A percentile compares a stretch with the other conserved stretches of the same genome.
These are phyloP conservation scores for Hibiscus mutabilis DNA, from an alignment of 345 rosid genomes.

Conservation along the genomic window DNA sequence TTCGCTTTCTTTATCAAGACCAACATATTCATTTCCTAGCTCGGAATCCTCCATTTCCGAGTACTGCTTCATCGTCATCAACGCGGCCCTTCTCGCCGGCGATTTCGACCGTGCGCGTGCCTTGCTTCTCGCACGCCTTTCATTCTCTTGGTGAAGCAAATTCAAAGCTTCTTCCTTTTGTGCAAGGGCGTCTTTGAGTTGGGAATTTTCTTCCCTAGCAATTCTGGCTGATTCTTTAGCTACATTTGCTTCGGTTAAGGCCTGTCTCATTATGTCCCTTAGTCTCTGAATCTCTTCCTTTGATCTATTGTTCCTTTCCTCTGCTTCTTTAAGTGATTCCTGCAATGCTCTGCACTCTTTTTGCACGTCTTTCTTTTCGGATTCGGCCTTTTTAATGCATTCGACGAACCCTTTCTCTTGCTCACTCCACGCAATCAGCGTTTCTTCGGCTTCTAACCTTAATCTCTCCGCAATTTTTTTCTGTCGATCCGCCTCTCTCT, in stretches of 20 bases:
- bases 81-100: too few species aligned
- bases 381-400: slow-evolving; percentile 62
- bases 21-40: too few species aligned
- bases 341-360: slow-evolving; percentile 44
- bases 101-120: background rate
- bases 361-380: slow-evolving; percentile 40
- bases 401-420: slow-evolving; percentile 66
- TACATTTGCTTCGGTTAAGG: slow-evolving; percentile 72
- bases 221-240: slow-evolving; percentile 63
- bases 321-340: slow-evolving; percentile 38
- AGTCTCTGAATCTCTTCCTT: slow-evolving; percentile 62
- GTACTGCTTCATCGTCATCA: too few species aligned
- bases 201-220: background rate
- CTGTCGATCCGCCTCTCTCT: background rate
- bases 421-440: slow-evolving; percentile 64
- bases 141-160: slow-evolving; percentile 50
- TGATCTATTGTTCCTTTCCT: slow-evolving; percentile 29
- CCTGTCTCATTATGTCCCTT: slow-evolving; percentile 75
- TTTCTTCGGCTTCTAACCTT: slow-evolving; percentile 70
- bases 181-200: background rate
- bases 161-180: slow-evolving; percentile 54
- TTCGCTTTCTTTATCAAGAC: too few species aligned
- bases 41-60: too few species aligned
- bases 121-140: slow-evolving; percentile 46
- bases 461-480: slow-evolving; percentile 57